Percentiles rank a stretch among this genome's conserved stretches.
These are phyloP conservation scores for Inonotus obliquus DNA, from an alignment of 1,284 basidiomycete species.

Conservation along the genomic window DNA sequence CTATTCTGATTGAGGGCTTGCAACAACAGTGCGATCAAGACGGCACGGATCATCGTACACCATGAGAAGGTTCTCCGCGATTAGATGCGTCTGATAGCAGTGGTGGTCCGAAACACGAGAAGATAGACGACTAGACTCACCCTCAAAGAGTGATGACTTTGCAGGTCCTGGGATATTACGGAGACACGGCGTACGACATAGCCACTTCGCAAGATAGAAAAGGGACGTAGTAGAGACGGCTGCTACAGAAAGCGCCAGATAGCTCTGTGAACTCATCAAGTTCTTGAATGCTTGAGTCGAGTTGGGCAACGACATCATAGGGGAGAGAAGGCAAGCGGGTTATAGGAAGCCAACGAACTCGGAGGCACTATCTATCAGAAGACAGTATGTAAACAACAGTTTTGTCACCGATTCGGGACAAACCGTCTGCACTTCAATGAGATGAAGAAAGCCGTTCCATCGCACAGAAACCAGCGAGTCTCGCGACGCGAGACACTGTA, in stretches of 20 bases:
- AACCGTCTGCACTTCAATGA: not conserved
- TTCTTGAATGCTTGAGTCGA: no score
- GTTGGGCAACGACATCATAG: not conserved
- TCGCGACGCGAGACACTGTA: not conserved
- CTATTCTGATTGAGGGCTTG: no score
- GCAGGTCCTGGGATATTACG: constrained; percentile 11
- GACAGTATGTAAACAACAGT: not conserved
- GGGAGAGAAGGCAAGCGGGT: not conserved
- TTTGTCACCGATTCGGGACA: not conserved
- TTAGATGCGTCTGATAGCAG: not conserved
- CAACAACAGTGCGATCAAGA: no score
- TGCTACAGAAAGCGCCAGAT: not conserved
- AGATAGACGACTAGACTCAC: not conserved
- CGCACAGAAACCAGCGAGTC: not conserved
- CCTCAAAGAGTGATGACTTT: constrained; percentile 13
- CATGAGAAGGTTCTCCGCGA: not conserved
- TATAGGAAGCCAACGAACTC: not conserved
- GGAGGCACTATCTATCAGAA: not conserved
- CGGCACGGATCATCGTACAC: no score
- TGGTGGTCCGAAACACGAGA: not conserved
- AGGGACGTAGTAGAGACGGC: not conserved
- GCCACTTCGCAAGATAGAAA: not conserved
- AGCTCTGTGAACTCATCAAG: not conserved
- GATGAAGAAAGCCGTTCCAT: not conserved
- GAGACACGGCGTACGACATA: not conserved